Evolutionary conservation across 495 filamentous ascomycete species (phyloP).

Genomic region (Evernia prunastri): DNA sequence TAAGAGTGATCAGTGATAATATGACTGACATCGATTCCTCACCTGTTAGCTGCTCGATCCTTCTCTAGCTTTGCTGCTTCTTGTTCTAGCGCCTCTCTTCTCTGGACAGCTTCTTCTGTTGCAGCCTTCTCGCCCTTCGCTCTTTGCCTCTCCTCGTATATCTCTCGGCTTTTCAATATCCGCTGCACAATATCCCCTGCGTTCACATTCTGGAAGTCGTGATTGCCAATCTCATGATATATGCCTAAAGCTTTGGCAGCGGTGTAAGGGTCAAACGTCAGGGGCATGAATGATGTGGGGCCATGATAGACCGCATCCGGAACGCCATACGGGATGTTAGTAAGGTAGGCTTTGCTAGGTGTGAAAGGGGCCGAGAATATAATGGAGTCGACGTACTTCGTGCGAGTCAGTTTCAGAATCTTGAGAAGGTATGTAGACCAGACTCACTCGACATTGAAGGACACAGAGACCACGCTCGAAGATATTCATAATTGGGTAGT

Average conservation of each 20-base stretch:
- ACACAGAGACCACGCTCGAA: slow-evolving; percentile 94
- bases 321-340: slow-evolving; percentile 63
- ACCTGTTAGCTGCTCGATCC: slow-evolving; percentile 17
- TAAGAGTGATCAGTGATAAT: background rate
- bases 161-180: slow-evolving; percentile 74
- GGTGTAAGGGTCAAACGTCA: slow-evolving; percentile 78
- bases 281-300: slow-evolving; percentile 82
- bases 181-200: slow-evolving; percentile 84
- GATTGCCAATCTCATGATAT: slow-evolving; percentile 62
- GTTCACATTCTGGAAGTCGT: slow-evolving; percentile 82
- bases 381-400: slow-evolving; percentile 76
- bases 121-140: slow-evolving; percentile 77
- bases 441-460: slow-evolving; percentile 77
- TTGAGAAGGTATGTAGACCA: background rate
- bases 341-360: slow-evolving; percentile 68
- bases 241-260: slow-evolving; percentile 73
- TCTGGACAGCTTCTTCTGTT: slow-evolving; percentile 51
- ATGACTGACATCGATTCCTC: background rate
- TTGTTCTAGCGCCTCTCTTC: slow-evolving; percentile 32
- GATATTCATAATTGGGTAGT: slow-evolving; percentile 99
- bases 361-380: slow-evolving; percentile 85
- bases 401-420: slow-evolving; percentile 23
- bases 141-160: slow-evolving; percentile 86
- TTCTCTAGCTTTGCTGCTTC: slow-evolving; percentile 20
- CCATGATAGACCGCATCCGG: slow-evolving; percentile 90